Conservation (phyloP, 1,284 basidiomycete genomes). For the Neolentinus lepideus region DNA sequence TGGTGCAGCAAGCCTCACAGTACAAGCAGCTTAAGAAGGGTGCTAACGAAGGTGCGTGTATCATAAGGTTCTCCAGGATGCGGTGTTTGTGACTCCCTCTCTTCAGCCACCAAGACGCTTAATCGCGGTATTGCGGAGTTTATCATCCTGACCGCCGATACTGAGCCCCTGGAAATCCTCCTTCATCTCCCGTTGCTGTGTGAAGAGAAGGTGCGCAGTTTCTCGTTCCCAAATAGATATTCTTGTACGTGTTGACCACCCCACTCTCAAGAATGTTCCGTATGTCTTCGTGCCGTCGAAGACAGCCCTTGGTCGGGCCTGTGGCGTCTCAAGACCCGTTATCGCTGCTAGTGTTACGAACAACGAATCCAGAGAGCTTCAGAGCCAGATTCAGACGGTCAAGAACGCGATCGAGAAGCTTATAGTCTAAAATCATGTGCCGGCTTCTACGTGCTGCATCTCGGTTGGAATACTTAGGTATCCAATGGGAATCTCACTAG, state of each 20-base stretch:
- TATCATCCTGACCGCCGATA: conserved; percentile 96
- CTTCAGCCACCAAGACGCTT: conserved; percentile 88
- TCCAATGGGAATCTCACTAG: background rate
- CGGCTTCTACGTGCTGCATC: background rate
- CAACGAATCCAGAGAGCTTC: conserved; percentile 90
- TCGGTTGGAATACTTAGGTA: background rate
- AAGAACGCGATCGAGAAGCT: conserved; percentile 86
- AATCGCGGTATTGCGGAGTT: conserved; percentile 99
- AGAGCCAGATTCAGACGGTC: conserved; percentile 85
- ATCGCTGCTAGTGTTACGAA: conserved; percentile 95
- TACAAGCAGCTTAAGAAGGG: conserved; percentile 99
- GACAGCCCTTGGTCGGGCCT: conserved; percentile 92
- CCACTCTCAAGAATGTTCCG: conserved; percentile 71
- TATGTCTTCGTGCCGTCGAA: conserved; percentile 95
- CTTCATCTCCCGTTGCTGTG: conserved; percentile 96
- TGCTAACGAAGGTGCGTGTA: conserved; percentile 78
- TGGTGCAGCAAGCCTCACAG: conserved; percentile 84
- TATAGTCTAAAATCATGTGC: conserved; percentile 18
- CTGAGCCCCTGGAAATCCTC: conserved; percentile 96
- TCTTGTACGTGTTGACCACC: conserved; percentile 4
- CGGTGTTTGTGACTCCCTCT: conserved; percentile 2
- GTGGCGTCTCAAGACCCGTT: conserved; percentile 93
- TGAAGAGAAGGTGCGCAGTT: conserved; percentile 82
- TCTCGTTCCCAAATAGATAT: background rate
- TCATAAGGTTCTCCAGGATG: background rate